Conservation (phyloP, 2,329 filamentous ascomycete genomes). For the Hypoxylon sp. region DNA sequence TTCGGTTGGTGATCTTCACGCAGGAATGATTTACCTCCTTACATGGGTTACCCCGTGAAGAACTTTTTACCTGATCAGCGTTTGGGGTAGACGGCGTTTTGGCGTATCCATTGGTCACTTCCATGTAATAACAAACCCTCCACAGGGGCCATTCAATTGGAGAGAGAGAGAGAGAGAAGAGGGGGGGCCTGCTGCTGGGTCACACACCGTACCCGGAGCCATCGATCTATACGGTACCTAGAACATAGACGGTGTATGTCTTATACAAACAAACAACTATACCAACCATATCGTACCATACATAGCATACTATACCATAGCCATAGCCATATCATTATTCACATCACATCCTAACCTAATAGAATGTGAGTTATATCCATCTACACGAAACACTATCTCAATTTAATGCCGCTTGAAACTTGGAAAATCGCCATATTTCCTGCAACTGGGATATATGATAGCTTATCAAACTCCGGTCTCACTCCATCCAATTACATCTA, state of each 20-base stretch:
- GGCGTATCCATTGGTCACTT: conserved; percentile 21
- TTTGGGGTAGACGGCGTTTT: conserved; percentile 37
- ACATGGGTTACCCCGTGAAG: conserved; percentile 4
- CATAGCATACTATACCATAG: neutral
- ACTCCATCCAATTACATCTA: neutral
- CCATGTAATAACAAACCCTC: conserved; percentile 3
- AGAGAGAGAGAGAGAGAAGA: neutral
- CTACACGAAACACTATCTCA: neutral
- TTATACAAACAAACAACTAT: conserved; percentile 7
- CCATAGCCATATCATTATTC: neutral
- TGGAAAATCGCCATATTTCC: neutral
- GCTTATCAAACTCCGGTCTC: neutral
- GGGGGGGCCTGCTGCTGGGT: neutral
- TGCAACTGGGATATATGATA: neutral
- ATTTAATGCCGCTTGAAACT: neutral
- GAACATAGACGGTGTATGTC: conserved; percentile 19
- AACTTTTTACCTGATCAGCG: conserved; percentile 9
- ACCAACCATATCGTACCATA: neutral
- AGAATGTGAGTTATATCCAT: conserved; percentile 3
- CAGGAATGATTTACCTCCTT: conserved; percentile 18
- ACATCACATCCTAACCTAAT: neutral
- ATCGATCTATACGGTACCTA: neutral
- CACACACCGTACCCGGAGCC: neutral
- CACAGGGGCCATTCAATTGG: conserved; percentile 5
- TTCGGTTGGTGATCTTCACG: conserved; percentile 60